A percentile compares a stretch with the other conserved stretches of the same genome.
Conservation (phyloP, 2,329 filamentous ascomycete species). For the Alternaria rosae region DNA sequence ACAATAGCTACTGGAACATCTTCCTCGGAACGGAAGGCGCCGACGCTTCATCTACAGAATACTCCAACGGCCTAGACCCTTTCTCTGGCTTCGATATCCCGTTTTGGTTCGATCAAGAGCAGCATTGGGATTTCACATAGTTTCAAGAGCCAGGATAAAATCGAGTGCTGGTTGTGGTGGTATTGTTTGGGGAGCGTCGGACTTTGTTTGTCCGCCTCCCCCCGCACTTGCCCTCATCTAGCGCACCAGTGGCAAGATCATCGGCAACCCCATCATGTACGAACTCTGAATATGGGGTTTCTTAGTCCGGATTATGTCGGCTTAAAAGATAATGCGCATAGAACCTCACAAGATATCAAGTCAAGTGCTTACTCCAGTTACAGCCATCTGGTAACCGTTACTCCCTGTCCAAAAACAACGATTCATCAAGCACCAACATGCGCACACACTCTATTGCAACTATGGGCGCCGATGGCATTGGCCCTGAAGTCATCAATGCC, state of each 20-base stretch:
- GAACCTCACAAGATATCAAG: not conserved
- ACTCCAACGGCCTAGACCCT: conserved; percentile 27
- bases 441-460: conserved; percentile 42
- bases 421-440: conserved; percentile 34
- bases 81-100: conserved; percentile 48
- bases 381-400: not conserved
- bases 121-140: conserved; percentile 36
- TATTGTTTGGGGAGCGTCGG: conserved; percentile 29
- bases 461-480: conserved; percentile 75
- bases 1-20: conserved; percentile 15
- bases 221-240: conserved; percentile 18
- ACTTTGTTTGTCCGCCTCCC: conserved; percentile 23
- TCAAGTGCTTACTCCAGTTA: not conserved
- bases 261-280: not conserved
- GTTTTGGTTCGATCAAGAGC: conserved; percentile 47
- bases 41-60: not conserved
- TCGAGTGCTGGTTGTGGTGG: not conserved
- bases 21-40: conserved; percentile 9
- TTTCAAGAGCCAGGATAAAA: conserved; percentile 1
- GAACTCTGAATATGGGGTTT: not conserved
- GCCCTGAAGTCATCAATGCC: conserved; percentile 70
- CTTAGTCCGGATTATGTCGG: not conserved
- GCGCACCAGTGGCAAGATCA: not conserved
- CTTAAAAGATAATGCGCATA: not conserved
- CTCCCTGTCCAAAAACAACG: not conserved